These are phyloP conservation scores for Trichoderma oligosporum DNA, from an alignment of 2,329 filamentous ascomycete species.

Conservation along the genomic window DNA sequence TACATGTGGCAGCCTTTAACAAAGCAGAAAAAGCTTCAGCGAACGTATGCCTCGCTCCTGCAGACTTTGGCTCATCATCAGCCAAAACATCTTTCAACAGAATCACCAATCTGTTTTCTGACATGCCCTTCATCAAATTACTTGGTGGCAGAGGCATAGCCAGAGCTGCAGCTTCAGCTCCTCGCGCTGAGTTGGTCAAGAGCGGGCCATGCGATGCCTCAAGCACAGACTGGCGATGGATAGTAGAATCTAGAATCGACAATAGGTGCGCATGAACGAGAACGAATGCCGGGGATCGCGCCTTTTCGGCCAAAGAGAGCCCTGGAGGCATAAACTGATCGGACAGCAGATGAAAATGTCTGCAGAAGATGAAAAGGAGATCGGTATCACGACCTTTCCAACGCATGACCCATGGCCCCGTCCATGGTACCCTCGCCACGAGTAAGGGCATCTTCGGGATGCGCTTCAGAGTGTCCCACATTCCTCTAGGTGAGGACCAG, in stretches of 20 bases:
- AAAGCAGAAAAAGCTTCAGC: slow-evolving; percentile 70
- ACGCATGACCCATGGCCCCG: slow-evolving; percentile 75
- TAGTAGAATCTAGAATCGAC: slow-evolving; percentile 73
- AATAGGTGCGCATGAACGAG: slow-evolving; percentile 80
- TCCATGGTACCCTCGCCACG: slow-evolving; percentile 74
- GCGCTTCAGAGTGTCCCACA: slow-evolving; percentile 58
- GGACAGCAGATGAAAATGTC: slow-evolving; percentile 77
- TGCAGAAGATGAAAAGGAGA: slow-evolving; percentile 86
- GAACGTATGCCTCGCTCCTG: slow-evolving; percentile 61
- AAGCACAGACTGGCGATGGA: slow-evolving; percentile 66
- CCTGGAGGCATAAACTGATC: slow-evolving; percentile 65
- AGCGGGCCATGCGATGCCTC: slow-evolving; percentile 44
- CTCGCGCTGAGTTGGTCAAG: slow-evolving; percentile 44
- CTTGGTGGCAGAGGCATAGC: slow-evolving; percentile 59
- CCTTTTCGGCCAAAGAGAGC: slow-evolving; percentile 52
- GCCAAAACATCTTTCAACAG: slow-evolving; percentile 75
- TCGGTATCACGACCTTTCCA: slow-evolving; percentile 89
- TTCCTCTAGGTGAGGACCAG: slow-evolving; percentile 50
- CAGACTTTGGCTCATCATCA: slow-evolving; percentile 38
- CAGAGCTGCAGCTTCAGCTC: slow-evolving; percentile 63
- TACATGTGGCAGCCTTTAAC: slow-evolving; percentile 69
- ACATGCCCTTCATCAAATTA: slow-evolving; percentile 75
- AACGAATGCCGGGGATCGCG: slow-evolving; percentile 70
- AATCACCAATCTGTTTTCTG: slow-evolving; percentile 82
- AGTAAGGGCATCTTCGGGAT: slow-evolving; percentile 63